A percentile compares a stretch with the other conserved stretches of the same genome.
phyloP scores from a whole-genome alignment of 805 yeast species.

The Wickerhamiella brachini region DNA sequence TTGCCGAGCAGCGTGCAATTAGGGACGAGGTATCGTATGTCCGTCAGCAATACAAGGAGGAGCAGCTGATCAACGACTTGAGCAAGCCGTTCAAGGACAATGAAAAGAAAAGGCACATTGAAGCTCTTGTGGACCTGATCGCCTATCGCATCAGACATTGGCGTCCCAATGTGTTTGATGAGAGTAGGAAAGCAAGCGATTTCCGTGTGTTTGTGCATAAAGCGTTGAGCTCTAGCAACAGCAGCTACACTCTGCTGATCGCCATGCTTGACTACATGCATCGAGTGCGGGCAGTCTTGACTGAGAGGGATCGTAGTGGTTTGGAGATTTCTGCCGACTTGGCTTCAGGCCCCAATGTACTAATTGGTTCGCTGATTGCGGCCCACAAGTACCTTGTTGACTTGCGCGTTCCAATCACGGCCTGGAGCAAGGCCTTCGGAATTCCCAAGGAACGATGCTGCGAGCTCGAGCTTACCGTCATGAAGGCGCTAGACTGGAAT shows the following conservation, averaged over 20 bases:
- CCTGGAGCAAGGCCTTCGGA: conserved; percentile 70
- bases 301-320: background rate
- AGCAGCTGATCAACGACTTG: background rate
- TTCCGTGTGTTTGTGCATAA: background rate
- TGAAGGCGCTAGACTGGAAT: conserved; percentile 42
- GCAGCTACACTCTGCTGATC: background rate
- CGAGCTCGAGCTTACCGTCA: conserved; percentile 38
- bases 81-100: background rate
- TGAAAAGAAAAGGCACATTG: background rate
- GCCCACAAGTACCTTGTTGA: conserved; percentile 67
- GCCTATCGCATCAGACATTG: background rate
- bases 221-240: background rate
- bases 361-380: conserved; percentile 53
- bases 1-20: no score
- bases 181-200: background rate
- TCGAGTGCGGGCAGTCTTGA: background rate
- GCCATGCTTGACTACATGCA: background rate
- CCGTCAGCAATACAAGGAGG: background rate
- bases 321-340: background rate
- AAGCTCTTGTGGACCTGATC: background rate
- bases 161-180: background rate
- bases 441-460: conserved; percentile 37
- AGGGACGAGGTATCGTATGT: background rate
- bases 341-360: conserved; percentile 41
- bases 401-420: conserved; percentile 48